These are phyloP conservation scores for Fusarium virguliforme DNA, from an alignment of 2,329 filamentous ascomycete genomes.

Conservation along the genomic window DNA sequence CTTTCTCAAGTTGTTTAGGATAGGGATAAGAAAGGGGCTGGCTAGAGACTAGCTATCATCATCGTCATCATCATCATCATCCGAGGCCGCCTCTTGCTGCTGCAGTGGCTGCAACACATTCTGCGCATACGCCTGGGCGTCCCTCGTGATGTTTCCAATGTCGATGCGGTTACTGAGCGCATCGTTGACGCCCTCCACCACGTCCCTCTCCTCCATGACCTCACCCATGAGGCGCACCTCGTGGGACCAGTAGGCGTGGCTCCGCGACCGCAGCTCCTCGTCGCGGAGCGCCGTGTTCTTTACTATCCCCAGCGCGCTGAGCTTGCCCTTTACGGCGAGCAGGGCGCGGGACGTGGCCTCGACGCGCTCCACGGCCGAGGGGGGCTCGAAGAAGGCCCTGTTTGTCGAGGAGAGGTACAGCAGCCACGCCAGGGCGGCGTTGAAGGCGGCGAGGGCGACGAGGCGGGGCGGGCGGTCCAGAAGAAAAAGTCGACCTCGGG, in stretches of 20 bases:
- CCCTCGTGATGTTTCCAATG: slow-evolving; percentile 71
- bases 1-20: slow-evolving; percentile 28
- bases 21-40: slow-evolving; percentile 44
- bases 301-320: slow-evolving; percentile 81
- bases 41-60: slow-evolving; percentile 33
- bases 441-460: slow-evolving; percentile 74
- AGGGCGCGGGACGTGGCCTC: slow-evolving; percentile 72
- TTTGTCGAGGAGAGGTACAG: slow-evolving; percentile 87
- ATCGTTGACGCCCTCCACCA: slow-evolving; percentile 79
- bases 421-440: slow-evolving; percentile 74
- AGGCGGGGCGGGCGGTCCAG: slow-evolving; percentile 80
- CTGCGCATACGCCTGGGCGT: slow-evolving; percentile 75
- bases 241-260: slow-evolving; percentile 84
- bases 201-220: slow-evolving; percentile 84
- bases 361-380: slow-evolving; percentile 76
- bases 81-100: slow-evolving; percentile 36
- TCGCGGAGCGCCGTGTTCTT: slow-evolving; percentile 87
- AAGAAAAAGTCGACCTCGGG: slow-evolving; percentile 79
- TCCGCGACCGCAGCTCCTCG: slow-evolving; percentile 75
- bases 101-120: slow-evolving; percentile 59
- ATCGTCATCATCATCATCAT: slow-evolving; percentile 29
- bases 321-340: slow-evolving; percentile 73
- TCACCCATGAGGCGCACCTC: slow-evolving; percentile 81
- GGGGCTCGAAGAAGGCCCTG: slow-evolving; percentile 78
- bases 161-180: slow-evolving; percentile 77